Conservation (phyloP, 495 filamentous ascomycete genomes). For the Aspergillus bertholletiae region DNA sequence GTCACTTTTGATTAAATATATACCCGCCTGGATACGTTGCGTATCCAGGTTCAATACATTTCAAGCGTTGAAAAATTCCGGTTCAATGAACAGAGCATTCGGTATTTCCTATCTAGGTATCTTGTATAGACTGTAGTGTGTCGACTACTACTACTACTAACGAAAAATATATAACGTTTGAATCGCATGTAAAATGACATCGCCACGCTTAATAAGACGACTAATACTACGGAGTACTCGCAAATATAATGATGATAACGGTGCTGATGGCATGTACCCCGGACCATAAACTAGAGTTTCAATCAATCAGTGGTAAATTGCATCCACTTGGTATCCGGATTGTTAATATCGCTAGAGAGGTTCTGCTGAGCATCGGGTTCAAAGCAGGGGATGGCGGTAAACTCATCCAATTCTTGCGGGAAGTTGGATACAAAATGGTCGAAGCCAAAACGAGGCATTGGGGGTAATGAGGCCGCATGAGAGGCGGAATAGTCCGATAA, state of each 20-base stretch:
- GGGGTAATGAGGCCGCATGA: conserved; percentile 25
- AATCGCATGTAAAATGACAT: background rate
- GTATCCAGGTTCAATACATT: background rate
- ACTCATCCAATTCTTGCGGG: conserved; percentile 45
- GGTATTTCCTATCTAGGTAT: conserved; percentile 13
- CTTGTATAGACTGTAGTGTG: background rate
- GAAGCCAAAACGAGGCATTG: conserved; percentile 39
- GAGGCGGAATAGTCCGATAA: conserved; percentile 30
- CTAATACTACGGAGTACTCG: too few relatives aligned
- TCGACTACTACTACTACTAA: background rate
- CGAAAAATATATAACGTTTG: background rate
- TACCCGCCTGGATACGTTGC: background rate
- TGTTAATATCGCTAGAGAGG: conserved; percentile 24
- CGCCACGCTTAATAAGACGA: conserved; percentile 2
- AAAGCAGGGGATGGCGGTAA: conserved; percentile 46
- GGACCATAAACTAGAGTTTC: background rate
- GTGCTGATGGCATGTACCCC: too few relatives aligned
- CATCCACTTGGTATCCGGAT: conserved; percentile 35
- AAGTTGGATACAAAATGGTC: conserved; percentile 47
- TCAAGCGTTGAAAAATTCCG: background rate
- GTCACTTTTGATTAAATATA: conserved; percentile 77
- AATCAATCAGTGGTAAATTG: conserved; percentile 36
- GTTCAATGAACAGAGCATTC: background rate
- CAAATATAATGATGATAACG: too few relatives aligned
- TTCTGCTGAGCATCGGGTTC: conserved; percentile 36